Percentiles rank a stretch among this genome's conserved stretches.
These are phyloP conservation scores for Fraxinus greggii DNA, from an alignment of 305 asterid species.

Conservation along the genomic window DNA sequence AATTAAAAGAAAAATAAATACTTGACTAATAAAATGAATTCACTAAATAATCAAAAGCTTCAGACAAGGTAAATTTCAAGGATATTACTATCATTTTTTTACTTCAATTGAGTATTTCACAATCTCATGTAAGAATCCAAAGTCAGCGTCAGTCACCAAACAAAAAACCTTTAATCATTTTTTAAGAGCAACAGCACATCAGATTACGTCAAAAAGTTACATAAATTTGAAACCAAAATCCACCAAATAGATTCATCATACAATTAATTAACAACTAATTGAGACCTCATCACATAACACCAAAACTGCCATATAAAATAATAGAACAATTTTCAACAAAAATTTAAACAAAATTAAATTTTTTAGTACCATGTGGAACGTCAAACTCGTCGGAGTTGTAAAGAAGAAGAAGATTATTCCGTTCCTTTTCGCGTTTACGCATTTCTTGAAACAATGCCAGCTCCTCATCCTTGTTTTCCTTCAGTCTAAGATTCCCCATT, in stretches of 20 bases:
- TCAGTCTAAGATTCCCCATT: slow-evolving; percentile 63
- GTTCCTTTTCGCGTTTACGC: slow-evolving; percentile 85
- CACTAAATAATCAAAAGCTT: neutral
- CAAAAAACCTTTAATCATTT: slow-evolving; percentile 14
- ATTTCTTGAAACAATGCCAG: slow-evolving; percentile 88
- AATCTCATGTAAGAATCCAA: slow-evolving; percentile 12
- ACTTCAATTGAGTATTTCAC: neutral
- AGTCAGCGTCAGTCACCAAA: slow-evolving; percentile 19
- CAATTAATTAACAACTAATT: slow-evolving; percentile 24
- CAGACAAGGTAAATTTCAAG: slow-evolving; percentile 6
- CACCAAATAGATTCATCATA: slow-evolving; percentile 33
- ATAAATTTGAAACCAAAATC: slow-evolving; percentile 30
- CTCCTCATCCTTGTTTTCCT: slow-evolving; percentile 84
- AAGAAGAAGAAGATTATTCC: slow-evolving; percentile 69
- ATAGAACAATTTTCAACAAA: slow-evolving; percentile 5
- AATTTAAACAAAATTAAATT: neutral
- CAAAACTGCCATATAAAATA: slow-evolving; percentile 10
- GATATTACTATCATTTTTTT: neutral
- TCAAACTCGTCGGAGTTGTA: slow-evolving; percentile 81
- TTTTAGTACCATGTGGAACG: slow-evolving; percentile 64
- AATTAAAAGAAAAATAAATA: neutral
- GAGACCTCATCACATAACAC: slow-evolving; percentile 16
- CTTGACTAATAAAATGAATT: slow-evolving; percentile 1
- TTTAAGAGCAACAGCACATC: slow-evolving; percentile 28
- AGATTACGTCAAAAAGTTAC: slow-evolving; percentile 21